These are phyloP conservation scores for Toxicodendron radicans DNA, from an alignment of 345 rosid genomes.

Conservation along the genomic window DNA sequence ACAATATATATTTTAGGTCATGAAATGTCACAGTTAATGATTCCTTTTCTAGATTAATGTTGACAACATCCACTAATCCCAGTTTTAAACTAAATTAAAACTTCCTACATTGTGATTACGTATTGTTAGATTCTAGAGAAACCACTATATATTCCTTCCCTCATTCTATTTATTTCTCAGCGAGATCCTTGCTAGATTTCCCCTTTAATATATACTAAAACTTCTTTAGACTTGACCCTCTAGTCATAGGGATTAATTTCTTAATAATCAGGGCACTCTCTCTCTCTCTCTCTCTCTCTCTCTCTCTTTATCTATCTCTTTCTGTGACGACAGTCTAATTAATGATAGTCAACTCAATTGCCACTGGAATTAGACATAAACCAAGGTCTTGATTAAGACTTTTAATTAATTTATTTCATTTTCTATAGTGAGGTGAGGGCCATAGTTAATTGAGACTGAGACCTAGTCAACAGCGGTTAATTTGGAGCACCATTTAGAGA, in stretches of 20 bases:
- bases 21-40: slow-evolving; percentile 12
- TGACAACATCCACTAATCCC: slow-evolving; percentile 34
- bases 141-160: slow-evolving; percentile 31
- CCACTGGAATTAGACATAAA: slow-evolving; percentile 19
- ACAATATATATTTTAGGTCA: neutral
- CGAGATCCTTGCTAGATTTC: slow-evolving; percentile 31
- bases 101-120: slow-evolving; percentile 6
- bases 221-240: slow-evolving; percentile 16
- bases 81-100: slow-evolving; percentile 21
- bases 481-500: neutral
- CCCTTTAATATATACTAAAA: neutral
- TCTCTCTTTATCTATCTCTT: neutral
- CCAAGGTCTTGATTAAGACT: neutral
- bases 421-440: neutral
- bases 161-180: neutral
- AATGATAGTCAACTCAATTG: slow-evolving; percentile 30
- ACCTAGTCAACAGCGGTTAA: slow-evolving; percentile 31
- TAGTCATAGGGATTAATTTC: neutral
- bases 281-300: neutral
- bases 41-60: slow-evolving; percentile 41
- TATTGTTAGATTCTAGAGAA: slow-evolving; percentile 24
- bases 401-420: too few relatives aligned
- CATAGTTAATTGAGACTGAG: slow-evolving; percentile 2
- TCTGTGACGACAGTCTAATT: slow-evolving; percentile 24
- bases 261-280: neutral